Percentiles rank a stretch among this genome's conserved stretches.
These are phyloP conservation scores for Fusarium buharicum DNA, from an alignment of 2,329 filamentous ascomycete genomes.

Conservation along the genomic window DNA sequence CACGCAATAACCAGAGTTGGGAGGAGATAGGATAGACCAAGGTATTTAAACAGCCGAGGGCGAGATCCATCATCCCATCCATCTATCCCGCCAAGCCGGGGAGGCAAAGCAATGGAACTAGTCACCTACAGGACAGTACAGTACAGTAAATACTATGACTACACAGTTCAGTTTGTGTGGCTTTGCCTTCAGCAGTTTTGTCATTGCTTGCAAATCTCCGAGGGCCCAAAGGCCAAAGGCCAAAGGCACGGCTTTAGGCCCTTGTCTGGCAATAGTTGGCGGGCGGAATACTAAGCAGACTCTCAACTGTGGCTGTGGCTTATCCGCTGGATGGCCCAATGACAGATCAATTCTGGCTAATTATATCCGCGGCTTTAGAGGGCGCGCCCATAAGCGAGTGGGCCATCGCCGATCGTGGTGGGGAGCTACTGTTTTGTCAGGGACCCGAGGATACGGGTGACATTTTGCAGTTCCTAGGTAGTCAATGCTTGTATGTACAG, in stretches of 20 bases:
- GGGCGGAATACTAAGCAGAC: background rate
- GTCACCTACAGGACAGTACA: too few species aligned
- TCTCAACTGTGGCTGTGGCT: constrained; percentile 2
- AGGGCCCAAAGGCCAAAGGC: constrained; percentile 1
- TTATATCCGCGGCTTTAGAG: constrained; percentile 39
- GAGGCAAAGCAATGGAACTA: background rate
- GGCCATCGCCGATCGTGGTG: constrained; percentile 39
- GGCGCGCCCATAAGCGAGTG: constrained; percentile 23
- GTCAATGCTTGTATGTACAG: constrained; percentile 5
- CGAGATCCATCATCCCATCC: constrained; percentile 21
- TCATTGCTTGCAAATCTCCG: constrained; percentile 46
- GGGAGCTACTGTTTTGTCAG: constrained; percentile 15
- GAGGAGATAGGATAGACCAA: constrained; percentile 13
- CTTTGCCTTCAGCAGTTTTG: constrained; percentile 18
- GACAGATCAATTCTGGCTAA: constrained; percentile 16
- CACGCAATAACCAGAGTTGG: background rate
- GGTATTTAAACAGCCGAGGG: constrained; percentile 36
- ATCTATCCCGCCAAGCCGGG: constrained; percentile 31
- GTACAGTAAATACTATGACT: too few species aligned
- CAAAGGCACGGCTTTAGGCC: constrained; percentile 9
- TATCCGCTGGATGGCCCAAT: constrained; percentile 14
- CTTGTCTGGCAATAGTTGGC: constrained; percentile 1
- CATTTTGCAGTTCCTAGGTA: too few species aligned
- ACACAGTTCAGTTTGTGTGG: too few species aligned
- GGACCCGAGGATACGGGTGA: constrained; percentile 2